A percentile compares a stretch with the other conserved stretches of the same genome.
Conservation (phyloP, 2,329 filamentous ascomycete genomes). For the Fusarium oligoseptatum region DNA sequence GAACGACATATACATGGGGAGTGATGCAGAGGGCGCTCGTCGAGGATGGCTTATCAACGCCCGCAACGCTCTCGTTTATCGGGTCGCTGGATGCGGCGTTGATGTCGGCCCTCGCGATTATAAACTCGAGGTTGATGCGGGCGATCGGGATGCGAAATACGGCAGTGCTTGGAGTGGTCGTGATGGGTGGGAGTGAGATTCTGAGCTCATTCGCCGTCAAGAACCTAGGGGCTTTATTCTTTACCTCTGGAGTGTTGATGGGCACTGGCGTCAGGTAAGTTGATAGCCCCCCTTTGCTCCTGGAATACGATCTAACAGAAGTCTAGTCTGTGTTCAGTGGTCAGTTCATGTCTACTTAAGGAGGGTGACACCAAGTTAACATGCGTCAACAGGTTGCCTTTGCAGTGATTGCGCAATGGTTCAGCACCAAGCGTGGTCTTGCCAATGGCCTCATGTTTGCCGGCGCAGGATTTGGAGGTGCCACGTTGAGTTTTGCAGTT, state of each 20-base stretch:
- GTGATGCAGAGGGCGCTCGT: slow-evolving; percentile 70
- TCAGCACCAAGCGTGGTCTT: slow-evolving; percentile 64
- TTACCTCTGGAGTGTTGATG: slow-evolving; percentile 50
- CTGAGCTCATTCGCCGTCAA: slow-evolving; percentile 54
- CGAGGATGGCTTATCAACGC: slow-evolving; percentile 59
- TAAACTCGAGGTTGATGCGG: slow-evolving; percentile 65
- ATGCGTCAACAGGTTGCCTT: slow-evolving; percentile 54
- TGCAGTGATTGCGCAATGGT: slow-evolving; percentile 65
- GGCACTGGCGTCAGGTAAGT: slow-evolving; percentile 50
- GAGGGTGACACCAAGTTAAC: not conserved
- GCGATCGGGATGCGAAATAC: slow-evolving; percentile 62
- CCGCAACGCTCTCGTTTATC: slow-evolving; percentile 70
- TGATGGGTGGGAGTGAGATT: slow-evolving; percentile 65
- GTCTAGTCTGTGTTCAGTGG: slow-evolving; percentile 56
- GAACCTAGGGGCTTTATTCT: slow-evolving; percentile 53
- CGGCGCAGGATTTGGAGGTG: slow-evolving; percentile 68
- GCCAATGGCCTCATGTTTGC: slow-evolving; percentile 67
- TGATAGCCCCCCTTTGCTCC: not conserved
- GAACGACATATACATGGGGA: slow-evolving; percentile 71
- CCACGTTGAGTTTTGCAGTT: slow-evolving; percentile 62
- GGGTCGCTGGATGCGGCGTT: slow-evolving; percentile 65
- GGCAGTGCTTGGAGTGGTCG: slow-evolving; percentile 61
- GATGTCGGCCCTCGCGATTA: slow-evolving; percentile 64
- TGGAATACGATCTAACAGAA: slow-evolving; percentile 1
- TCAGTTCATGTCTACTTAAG: slow-evolving; percentile 49